Evolutionary conservation across 192 early-diverging fungal species (phyloP).

Genomic region (Backusella circina): DNA sequence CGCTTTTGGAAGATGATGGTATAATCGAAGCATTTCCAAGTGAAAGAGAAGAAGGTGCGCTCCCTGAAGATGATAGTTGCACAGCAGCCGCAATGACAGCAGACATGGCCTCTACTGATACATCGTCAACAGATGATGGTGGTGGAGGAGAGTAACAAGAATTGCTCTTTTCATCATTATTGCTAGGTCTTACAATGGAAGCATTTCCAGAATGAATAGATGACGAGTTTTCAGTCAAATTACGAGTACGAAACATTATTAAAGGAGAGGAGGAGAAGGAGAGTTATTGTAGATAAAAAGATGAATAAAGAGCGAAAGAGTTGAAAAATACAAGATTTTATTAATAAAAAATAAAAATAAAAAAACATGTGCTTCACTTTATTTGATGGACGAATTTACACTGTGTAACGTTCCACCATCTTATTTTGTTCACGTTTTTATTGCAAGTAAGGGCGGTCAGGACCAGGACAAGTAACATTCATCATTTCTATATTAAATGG

Average conservation of each 20-base stretch:
- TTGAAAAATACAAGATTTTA: neutral
- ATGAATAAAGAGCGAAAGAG: neutral
- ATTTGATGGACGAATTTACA: neutral
- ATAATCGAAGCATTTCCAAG: slow-evolving; percentile 34
- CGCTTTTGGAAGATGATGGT: neutral
- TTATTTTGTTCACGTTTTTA: slow-evolving; percentile 14
- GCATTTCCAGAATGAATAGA: slow-evolving; percentile 19
- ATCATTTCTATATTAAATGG: slow-evolving; percentile 33
- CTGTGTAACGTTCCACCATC: neutral
- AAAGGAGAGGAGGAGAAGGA: slow-evolving; percentile 2
- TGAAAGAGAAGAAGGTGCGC: slow-evolving; percentile 26
- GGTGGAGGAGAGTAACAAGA: neutral
- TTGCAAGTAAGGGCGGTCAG: slow-evolving; percentile 30
- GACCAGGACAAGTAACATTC: slow-evolving; percentile 39
- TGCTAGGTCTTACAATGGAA: slow-evolving; percentile 2
- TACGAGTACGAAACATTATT: slow-evolving; percentile 1
- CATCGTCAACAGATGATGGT: neutral
- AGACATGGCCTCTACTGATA: slow-evolving; percentile 29
- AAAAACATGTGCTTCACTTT: neutral
- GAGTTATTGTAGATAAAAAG: neutral
- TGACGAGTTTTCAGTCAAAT: neutral
- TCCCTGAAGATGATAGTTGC: slow-evolving; percentile 17
- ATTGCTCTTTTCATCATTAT: neutral
- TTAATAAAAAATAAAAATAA: neutral
- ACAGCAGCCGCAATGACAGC: slow-evolving; percentile 34